Base-by-base conservation (phyloP, 495 filamentous ascomycete genomes). In the Haplographium delicatum region DNA sequence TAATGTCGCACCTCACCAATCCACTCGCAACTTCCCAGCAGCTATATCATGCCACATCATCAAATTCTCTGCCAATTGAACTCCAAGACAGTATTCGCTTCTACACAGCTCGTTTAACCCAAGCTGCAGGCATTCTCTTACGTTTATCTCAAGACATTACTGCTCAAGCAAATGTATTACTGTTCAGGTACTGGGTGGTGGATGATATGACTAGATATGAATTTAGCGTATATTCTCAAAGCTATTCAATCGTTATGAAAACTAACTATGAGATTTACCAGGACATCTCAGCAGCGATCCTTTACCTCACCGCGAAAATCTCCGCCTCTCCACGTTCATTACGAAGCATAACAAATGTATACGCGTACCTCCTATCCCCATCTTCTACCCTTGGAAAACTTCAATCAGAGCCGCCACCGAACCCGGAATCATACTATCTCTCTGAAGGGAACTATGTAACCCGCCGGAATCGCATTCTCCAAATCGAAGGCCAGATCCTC, bases 61-160 rank as follows among this genome's bases (percentile, higher is more conserved):
- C 80, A 47, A 82, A 73, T 57, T 84, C 86, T 4, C 72, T 96
- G 5, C 82, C 91, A 0, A 64, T 76, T 13, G 86, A 91, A 50
- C 78, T 96, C 10, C 89, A 95, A 68, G 77, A 81, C 53, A 76
- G 75, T 45, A 73, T 88, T 35, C 75, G 81, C 50, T 86, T 75
- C 65, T 73, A 83, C 20, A 78, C 81, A 3, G 80, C 86, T 34
- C 80, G 83, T 48, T 78, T 98, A 5, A 94, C 88, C 9, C 94
- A 97, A 64, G 79, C 86, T 15, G 89, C 93, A 9, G 94, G 93
- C 5, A 72, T 95, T 5, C 76, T 97, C 6, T 75, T 98, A 2
- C 79, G 86, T 34, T 69, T 97, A 41, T 86, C 91, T 1, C 94
- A 97, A 60, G 88, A 91, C 48, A 79, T 89, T 40, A 89, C 95